Percentiles rank a stretch among this genome's conserved stretches.
These are phyloP conservation scores for Taphrina betulina DNA, from an alignment of 1,139 yeast genomes.

Conservation along the genomic window DNA sequence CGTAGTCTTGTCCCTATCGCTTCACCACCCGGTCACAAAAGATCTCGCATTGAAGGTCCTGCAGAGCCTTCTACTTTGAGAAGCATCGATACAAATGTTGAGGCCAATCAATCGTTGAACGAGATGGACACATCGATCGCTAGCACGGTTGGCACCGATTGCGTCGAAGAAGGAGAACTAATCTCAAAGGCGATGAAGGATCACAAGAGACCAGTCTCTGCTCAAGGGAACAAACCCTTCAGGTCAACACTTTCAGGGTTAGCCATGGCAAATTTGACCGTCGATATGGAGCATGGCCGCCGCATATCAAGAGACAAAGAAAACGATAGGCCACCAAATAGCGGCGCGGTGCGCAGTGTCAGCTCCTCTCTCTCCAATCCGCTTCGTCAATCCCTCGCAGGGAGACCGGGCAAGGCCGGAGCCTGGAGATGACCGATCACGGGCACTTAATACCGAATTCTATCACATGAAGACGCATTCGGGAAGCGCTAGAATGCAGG, in stretches of 20 bases:
- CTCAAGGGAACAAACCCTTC: background rate
- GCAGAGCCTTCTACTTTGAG: constrained; percentile 2
- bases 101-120: background rate
- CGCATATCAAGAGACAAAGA: constrained; percentile 22
- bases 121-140: constrained; percentile 2
- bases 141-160: no score
- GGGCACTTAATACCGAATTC: no score
- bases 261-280: constrained; percentile 25
- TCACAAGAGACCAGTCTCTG: constrained; percentile 16
- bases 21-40: constrained; percentile 21
- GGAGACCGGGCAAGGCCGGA: constrained; percentile 12
- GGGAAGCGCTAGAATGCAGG: no score
- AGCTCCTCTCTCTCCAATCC: constrained; percentile 10
- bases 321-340: constrained; percentile 6
- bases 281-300: constrained; percentile 1
- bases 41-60: constrained; percentile 3
- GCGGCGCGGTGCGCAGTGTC: background rate
- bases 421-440: constrained; percentile 27
- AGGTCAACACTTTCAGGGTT: constrained; percentile 19
- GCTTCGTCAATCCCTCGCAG: constrained; percentile 18
- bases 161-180: background rate
- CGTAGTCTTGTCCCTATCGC: constrained; percentile 28
- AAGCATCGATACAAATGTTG: constrained; percentile 6
- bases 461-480: no score
- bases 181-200: constrained; percentile 10